Base-by-base conservation (phyloP, 306 rosid genomes). In the Cucumis cinereus region DNA sequence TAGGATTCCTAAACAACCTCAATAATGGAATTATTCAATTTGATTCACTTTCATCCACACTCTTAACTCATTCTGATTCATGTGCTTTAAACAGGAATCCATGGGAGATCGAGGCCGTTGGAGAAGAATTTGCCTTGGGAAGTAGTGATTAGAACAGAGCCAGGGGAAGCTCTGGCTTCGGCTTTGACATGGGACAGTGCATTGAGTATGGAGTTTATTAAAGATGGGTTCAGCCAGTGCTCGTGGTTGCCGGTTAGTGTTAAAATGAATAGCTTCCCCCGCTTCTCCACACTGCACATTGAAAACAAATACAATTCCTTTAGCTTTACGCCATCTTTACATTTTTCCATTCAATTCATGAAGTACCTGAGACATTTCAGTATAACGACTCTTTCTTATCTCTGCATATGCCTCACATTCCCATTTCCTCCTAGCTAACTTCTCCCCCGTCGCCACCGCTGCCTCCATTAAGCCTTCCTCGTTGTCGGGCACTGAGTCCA, bases 361-460 rank as follows among this genome's bases (percentile, higher is more conserved):
- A 6, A 91, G 75, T 26, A 87, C 36, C 0, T 6, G 54, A 43
- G 85, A 83, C 24, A 82, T 56, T 22, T 85, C 84, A 10, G 91
- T 90, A 6, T 81, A 88, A 86, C 90, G 26, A 70, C 96, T 88
- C 90, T 83, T 92, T 77, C 97, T 84, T 19, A 92, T 92, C 79
- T 87, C 90, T 0, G 89, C 87, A 30, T 83, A 90, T 26, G 83
- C 90, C 11, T 82, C 85, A 1, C 91, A 89, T 0, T 72, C 20
- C 96, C 92, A 92, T 19, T 87, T 92, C 81, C 80, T 87, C 58
- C 26, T 9, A 0, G 74, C 86, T 17, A 92, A 33, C n/a, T 81
- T 33, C 40, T 84, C 88, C 69, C 85, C 96, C 72, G 87, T 61
- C 49, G 77, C 78, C 79, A 84, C 79, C n/a, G 90, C 90, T 16